Evolutionary conservation across 2,329 filamentous ascomycete species (phyloP), one percentile per base, ranked within the genome.

Genomic region (Colletotrichum aenigma): DNA sequence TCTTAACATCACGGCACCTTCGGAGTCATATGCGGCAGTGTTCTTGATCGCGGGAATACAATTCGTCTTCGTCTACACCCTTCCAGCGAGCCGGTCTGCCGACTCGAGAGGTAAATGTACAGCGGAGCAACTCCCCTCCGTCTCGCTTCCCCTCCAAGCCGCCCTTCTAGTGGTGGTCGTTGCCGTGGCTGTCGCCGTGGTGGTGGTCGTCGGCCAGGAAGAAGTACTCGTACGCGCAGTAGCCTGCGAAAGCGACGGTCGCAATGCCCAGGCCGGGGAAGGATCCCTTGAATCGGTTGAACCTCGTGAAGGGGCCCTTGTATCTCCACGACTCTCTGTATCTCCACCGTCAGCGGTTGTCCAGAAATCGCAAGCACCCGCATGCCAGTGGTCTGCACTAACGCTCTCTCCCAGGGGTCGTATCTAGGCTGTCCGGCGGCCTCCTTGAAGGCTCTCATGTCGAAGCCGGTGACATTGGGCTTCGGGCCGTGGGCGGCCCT

Each of bases 221-320:
- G 71, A 97, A 87, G 85, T 97, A 92, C 88, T 99, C 97, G 86
- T 95, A 98, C 76, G 91, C 92, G 85, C 96, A 95, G 88, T 99
- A 99, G 78, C 89, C 93, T 66, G 94, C 92, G 85, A 99, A 99
- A 61, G 96, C 96, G 76, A 97, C 96, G 7, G 94, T 94, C 36
- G 96, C 97, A 80, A 96, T 98, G 78, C 97, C 97, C 81, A 99
- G 90, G 77, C 97, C 97, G 48, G 97, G 97, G 84, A 99, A 95
- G 78, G 92, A 89, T 81, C 91, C 89, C 88, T 93, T 96, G 89
- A 98, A 97, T 81, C 97, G 94, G 88, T 98, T 98, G 88, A 89
- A 94, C 81, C 96, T 92, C 79, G 93, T 94, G 89, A 98, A 98
- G 70, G 92, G 93, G 78, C 96, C 97, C 43, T 91, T 93, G 89